Conservation (phyloP, 768 basidiomycete genomes). For the Holtermannia corniformis region DNA sequence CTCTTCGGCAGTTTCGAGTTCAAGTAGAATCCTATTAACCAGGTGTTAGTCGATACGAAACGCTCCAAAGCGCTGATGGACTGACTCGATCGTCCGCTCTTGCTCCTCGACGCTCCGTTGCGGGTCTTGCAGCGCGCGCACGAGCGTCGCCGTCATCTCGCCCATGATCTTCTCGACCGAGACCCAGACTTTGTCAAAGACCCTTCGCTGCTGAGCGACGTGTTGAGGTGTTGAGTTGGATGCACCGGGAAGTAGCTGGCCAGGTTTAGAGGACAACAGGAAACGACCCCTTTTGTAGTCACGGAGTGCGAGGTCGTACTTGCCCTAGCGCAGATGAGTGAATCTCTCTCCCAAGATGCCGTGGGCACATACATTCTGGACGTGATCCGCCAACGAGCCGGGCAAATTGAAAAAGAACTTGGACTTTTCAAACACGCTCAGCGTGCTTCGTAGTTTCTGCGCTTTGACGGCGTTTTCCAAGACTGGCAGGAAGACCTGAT, state of each 20-base stretch:
- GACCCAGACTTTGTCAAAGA: constrained; percentile 91
- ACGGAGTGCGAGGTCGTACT: constrained; percentile 83
- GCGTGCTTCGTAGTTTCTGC: constrained; percentile 78
- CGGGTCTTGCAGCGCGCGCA: constrained; percentile 71
- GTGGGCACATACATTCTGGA: constrained; percentile 61
- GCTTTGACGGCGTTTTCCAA: constrained; percentile 93
- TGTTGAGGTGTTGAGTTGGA: constrained; percentile 49
- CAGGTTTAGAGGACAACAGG: constrained; percentile 78
- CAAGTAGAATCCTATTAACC: constrained; percentile 63
- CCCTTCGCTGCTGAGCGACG: constrained; percentile 73
- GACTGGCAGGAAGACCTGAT: constrained; percentile 91
- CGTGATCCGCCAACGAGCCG: constrained; percentile 72
- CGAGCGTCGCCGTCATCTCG: constrained; percentile 72
- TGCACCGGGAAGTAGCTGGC: constrained; percentile 61
- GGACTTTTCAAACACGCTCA: constrained; percentile 89
- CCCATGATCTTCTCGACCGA: constrained; percentile 90
- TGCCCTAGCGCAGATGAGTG: constrained; percentile 54
- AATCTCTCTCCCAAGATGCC: background rate
- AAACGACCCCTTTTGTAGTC: constrained; percentile 97
- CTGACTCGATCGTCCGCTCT: constrained; percentile 91
- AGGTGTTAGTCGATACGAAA: background rate
- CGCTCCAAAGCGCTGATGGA: constrained; percentile 3
- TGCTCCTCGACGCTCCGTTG: constrained; percentile 79
- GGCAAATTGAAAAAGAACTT: constrained; percentile 99
- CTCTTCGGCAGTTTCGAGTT: constrained; percentile 76